Evolutionary conservation across 2,329 filamentous ascomycete species (phyloP).

Genomic region (Didymella segeticola): DNA sequence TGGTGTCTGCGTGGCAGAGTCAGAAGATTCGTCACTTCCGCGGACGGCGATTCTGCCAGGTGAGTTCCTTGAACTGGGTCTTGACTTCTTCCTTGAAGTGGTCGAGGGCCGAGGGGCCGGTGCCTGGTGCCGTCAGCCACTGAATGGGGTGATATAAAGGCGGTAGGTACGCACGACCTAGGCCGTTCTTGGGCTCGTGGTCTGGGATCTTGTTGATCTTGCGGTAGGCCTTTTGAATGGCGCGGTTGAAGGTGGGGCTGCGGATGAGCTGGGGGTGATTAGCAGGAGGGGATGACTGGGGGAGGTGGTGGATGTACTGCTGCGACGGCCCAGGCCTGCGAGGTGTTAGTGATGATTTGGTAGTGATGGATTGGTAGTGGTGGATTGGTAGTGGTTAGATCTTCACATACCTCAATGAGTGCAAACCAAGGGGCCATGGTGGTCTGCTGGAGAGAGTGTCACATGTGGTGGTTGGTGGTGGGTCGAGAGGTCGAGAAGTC

Average conservation of each 20-base stretch:
- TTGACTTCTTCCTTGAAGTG: constrained; percentile 63
- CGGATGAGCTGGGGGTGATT: constrained; percentile 53
- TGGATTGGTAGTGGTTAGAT: background rate
- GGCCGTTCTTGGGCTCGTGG: constrained; percentile 42
- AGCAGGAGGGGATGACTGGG: background rate
- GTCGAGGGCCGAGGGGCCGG: constrained; percentile 52
- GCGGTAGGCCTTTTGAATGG: constrained; percentile 58
- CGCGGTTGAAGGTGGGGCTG: constrained; percentile 62
- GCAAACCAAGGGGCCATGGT: constrained; percentile 42
- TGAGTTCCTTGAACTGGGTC: constrained; percentile 51
- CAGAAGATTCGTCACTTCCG: no score
- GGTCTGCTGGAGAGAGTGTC: background rate
- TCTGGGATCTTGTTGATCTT: constrained; percentile 56
- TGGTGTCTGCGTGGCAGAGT: no score
- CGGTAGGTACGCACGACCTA: constrained; percentile 53
- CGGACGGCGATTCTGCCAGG: constrained; percentile 45
- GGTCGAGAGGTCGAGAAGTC: background rate
- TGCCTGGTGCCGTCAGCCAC: constrained; percentile 24
- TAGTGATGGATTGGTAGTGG: no score
- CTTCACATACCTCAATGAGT: constrained; percentile 41
- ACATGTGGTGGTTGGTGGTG: background rate
- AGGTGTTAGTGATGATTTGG: constrained; percentile 28
- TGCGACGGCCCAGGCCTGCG: constrained; percentile 49
- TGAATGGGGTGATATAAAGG: constrained; percentile 30
- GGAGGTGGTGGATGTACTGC: constrained; percentile 33